Evolutionary conservation across 192 early-diverging fungal genomes (phyloP), one percentile per base, ranked within the genome.

Genomic region (Gryganskiella cystojenkinii): DNA sequence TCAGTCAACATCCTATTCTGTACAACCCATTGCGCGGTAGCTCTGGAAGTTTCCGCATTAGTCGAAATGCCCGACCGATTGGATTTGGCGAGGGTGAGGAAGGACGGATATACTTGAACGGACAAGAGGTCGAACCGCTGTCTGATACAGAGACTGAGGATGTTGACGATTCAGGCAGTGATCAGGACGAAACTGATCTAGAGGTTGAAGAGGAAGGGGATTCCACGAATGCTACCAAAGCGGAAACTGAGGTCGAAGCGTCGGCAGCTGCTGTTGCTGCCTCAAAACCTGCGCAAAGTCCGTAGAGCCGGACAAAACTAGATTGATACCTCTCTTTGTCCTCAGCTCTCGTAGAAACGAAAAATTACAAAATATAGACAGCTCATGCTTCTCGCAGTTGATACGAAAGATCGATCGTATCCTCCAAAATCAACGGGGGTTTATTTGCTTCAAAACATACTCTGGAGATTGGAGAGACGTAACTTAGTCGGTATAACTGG

Each of bases 21-120:
- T 78, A 78, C 56, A 78, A 69, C 31, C 74, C 66, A 47, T 51
- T 78, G 34, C 52, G 74, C 11, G 74, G 74, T 28, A 78, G 74
- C 22, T 59, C 74, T 25, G 67, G 74, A 6, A 76, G 73, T 17
- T 76, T 76, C 54, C 50, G 73, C 6, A 61, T 76, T 27, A 67
- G 44, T 64, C 56, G 73, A 25, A 67, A 40, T 19, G 59, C 65
- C 10, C 20, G 37, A 22, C 65, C 65, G 9, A 31, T 76, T 17
- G 30, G 46, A 1, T 76, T 76, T 62, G 65, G 65, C 13, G 73
- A 68, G 51, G 60, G 65, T 4, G 65, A 68, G 25, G 73, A 76
- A 22, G 73, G 73, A 8, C 40, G 44, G 11, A 63, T 76, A 20
- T 63, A 56, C 57, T n/a, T 62, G 20, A 50, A 76, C 43, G 73